phyloP scores from a whole-genome alignment of 2,329 filamentous ascomycete species.

The Monosporascus sp. region DNA sequence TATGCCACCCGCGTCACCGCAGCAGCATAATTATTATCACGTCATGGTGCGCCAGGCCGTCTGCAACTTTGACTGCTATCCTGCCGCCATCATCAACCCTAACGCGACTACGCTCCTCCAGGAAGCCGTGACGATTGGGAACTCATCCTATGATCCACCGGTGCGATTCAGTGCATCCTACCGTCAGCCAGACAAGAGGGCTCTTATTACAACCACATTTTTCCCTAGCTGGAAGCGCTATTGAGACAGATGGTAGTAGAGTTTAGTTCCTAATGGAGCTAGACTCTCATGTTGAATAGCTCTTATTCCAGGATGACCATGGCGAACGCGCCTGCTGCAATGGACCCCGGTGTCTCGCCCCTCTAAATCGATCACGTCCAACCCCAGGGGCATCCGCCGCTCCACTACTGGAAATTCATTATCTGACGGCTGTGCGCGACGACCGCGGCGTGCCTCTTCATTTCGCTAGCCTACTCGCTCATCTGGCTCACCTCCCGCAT shows the following conservation, averaged over 20 bases:
- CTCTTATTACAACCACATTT: constrained; percentile 48
- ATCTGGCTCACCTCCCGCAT: constrained; percentile 59
- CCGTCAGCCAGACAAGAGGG: constrained; percentile 52
- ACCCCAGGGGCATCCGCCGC: constrained; percentile 48
- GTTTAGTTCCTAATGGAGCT: constrained; percentile 43
- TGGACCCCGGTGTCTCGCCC: constrained; percentile 27
- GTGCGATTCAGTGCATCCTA: constrained; percentile 52
- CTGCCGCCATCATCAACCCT: constrained; percentile 56
- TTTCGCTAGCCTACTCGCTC: constrained; percentile 59
- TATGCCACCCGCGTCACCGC: constrained; percentile 43
- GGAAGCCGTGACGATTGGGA: constrained; percentile 47
- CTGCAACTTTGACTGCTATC: constrained; percentile 55
- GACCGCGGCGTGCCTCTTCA: constrained; percentile 52
- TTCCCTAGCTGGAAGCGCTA: constrained; percentile 44
- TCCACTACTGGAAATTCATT: constrained; percentile 54
- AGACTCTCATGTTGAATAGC: constrained; percentile 18
- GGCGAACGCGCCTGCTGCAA: constrained; percentile 29
- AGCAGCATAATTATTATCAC: constrained; percentile 51
- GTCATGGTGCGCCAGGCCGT: constrained; percentile 51
- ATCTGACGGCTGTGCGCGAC: constrained; percentile 54
- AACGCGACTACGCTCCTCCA: constrained; percentile 56
- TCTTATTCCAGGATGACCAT: constrained; percentile 10
- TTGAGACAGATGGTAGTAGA: constrained; percentile 37
- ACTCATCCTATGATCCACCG: constrained; percentile 54
- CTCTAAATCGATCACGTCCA: constrained; percentile 46